A percentile compares a stretch with the other conserved stretches of the same genome.
Evolutionary conservation across 768 basidiomycete genomes (phyloP).

Genomic region (Tulasnella sp.): DNA sequence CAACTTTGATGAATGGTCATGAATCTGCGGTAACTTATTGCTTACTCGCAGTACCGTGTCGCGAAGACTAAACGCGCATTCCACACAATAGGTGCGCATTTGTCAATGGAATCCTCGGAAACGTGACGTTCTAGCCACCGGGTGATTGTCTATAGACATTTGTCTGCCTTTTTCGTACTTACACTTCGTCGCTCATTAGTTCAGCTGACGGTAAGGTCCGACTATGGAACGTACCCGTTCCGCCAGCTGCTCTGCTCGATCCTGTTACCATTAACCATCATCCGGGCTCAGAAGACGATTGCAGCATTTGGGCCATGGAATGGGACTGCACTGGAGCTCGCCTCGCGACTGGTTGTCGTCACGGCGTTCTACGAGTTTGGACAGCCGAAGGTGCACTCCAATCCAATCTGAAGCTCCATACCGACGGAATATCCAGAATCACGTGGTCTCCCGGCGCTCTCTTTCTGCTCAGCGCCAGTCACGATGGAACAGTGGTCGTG

Average conservation of each 20-base stretch:
- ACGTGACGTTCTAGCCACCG: conserved; percentile 55
- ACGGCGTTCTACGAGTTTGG: conserved; percentile 60
- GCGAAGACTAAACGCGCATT: background rate
- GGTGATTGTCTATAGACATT: conserved; percentile 39
- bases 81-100: conserved; percentile 55
- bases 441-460: conserved; percentile 66
- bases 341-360: conserved; percentile 71
- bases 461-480: conserved; percentile 66
- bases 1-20: conserved; percentile 38
- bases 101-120: conserved; percentile 68
- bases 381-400: conserved; percentile 50
- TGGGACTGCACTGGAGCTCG: conserved; percentile 70
- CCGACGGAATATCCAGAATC: conserved; percentile 75
- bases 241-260: conserved; percentile 22
- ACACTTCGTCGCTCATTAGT: conserved; percentile 32
- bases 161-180: background rate
- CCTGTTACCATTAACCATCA: conserved; percentile 46
- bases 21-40: conserved; percentile 45
- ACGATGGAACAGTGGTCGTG: conserved; percentile 68
- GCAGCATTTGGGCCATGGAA: conserved; percentile 65
- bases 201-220: conserved; percentile 73
- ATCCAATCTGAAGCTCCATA: conserved; percentile 32
- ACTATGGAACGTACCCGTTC: conserved; percentile 50
- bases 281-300: conserved; percentile 37
- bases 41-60: background rate